Base-by-base conservation (phyloP, 768 basidiomycete species). In the Paxillus involutus region DNA sequence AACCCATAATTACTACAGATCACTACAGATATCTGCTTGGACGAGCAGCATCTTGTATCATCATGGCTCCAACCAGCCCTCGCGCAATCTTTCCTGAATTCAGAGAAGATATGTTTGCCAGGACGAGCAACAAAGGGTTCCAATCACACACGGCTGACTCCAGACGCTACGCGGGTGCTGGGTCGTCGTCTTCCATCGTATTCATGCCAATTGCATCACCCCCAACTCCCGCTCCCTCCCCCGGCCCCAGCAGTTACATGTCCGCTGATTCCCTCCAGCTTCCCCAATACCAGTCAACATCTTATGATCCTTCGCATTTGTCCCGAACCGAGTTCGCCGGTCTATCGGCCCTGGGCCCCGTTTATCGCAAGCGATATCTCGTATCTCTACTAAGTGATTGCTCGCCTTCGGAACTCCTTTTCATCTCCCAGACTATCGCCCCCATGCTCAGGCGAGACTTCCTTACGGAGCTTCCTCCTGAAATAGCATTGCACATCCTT, bases 401-500 rank as follows among this genome's bases (percentile, higher is more conserved):
- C 65, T 80, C 80, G 0, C 80, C 80, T 6, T 71, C 77, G 0
- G 87, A 89, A 59, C 77, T 88, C n/a, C 71, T 82, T 8, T 87
- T 81, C 71, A 75, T 89, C 59, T 86, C 85, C 0, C 76, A 80
- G 6, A 79, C 77, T n/a, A 80, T 89, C 61, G 73, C 82, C 0
- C 83, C 83, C 1, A 77, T 85, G 40, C 80, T 89, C 57, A 82
- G 82, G 59, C 80, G 82, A 0, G 85, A 88, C 59, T 83, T 84
- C 55, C 70, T 76, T 42, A 64, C 72, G 10, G 81, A 84, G 37
- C 70, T 87, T 16, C 85, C 85, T 5, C 70, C 79, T 14, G 94
- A 97, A 70, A 75, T 97, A 13, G 80, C 84, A 0, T 68, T 94
- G 19, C 81, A 92, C 61, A 80, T 94, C 50, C 77, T 97, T 35